Conservation (phyloP, 441 rosid genomes). For the Eutrema salsugineum region DNA sequence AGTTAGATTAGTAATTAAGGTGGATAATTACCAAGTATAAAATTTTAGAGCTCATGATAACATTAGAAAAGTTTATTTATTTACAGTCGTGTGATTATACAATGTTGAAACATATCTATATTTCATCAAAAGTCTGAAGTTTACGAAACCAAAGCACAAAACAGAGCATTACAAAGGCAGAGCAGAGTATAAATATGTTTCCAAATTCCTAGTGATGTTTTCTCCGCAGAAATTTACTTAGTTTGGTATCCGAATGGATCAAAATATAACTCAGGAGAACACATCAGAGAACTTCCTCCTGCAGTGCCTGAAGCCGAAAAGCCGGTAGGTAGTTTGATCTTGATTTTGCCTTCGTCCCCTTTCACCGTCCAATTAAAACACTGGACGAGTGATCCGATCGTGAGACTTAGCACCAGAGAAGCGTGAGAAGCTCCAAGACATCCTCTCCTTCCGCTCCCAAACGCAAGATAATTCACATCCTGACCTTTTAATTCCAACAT, state of each 20-base stretch:
- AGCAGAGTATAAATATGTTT: not conserved
- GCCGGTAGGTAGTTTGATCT: constrained; percentile 27
- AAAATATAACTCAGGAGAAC: constrained; percentile 26
- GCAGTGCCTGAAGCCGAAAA: constrained; percentile 30
- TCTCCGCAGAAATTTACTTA: not conserved
- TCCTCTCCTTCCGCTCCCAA: constrained; percentile 39
- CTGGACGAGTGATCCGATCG: constrained; percentile 34
- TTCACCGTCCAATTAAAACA: constrained; percentile 40
- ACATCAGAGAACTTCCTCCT: constrained; percentile 31
- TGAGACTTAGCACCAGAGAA: constrained; percentile 27
- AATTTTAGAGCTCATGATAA: not conserved
- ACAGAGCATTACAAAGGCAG: not conserved
- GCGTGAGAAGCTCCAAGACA: constrained; percentile 38
- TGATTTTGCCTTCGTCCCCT: constrained; percentile 26
- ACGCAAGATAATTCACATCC: constrained; percentile 34
- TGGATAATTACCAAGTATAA: not conserved
- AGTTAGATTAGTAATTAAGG: not conserved
- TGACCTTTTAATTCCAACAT: constrained; percentile 37
- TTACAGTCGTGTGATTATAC: not conserved
- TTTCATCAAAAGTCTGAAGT: not conserved
- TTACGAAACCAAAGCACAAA: not conserved
- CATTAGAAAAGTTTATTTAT: no score
- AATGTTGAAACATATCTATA: not conserved
- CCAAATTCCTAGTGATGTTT: not conserved
- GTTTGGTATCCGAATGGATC: constrained; percentile 24